A percentile compares a stretch with the other conserved stretches of the same genome.
Evolutionary conservation across 495 filamentous ascomycete genomes (phyloP).

Genomic region (Penicillium atrosanguineum): DNA sequence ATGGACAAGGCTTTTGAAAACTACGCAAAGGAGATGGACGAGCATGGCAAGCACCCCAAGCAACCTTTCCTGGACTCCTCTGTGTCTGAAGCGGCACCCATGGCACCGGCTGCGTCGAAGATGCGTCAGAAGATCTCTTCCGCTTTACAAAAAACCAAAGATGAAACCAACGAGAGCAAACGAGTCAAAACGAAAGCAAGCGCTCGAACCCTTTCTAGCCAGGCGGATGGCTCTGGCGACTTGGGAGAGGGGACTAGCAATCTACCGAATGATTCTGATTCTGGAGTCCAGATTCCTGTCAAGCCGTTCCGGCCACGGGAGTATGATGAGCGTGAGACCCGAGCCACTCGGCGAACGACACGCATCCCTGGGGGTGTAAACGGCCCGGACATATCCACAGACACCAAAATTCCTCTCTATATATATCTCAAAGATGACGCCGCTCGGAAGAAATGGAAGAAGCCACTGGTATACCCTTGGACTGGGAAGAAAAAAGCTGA

Average conservation of each 20-base stretch:
- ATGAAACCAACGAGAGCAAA: conserved; percentile 1
- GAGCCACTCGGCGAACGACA: conserved; percentile 27
- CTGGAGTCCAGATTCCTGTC: conserved; percentile 30
- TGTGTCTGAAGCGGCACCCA: not conserved
- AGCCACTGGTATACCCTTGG: conserved; percentile 67
- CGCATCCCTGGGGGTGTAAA: not conserved
- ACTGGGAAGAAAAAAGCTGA: conserved; percentile 68
- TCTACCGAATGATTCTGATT: not conserved
- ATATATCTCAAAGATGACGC: conserved; percentile 9
- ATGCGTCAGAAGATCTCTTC: conserved; percentile 33
- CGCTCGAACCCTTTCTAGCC: not conserved
- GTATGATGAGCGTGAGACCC: conserved; percentile 23
- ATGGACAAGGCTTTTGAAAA: conserved; percentile 39
- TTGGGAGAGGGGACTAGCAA: not conserved
- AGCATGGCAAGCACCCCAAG: conserved; percentile 10
- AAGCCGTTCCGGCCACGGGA: conserved; percentile 17
- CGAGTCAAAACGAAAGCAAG: not conserved
- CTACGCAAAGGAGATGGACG: conserved; percentile 9
- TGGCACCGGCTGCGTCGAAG: not conserved
- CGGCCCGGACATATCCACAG: conserved; percentile 10
- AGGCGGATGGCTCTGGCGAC: conserved; percentile 1
- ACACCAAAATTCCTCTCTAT: not conserved
- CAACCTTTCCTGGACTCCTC: conserved; percentile 1
- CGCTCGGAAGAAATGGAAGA: conserved; percentile 34
- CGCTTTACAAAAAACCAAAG: conserved; percentile 24